Conservation (phyloP, 768 basidiomycete species). For the Rhizopogon sp. region DNA sequence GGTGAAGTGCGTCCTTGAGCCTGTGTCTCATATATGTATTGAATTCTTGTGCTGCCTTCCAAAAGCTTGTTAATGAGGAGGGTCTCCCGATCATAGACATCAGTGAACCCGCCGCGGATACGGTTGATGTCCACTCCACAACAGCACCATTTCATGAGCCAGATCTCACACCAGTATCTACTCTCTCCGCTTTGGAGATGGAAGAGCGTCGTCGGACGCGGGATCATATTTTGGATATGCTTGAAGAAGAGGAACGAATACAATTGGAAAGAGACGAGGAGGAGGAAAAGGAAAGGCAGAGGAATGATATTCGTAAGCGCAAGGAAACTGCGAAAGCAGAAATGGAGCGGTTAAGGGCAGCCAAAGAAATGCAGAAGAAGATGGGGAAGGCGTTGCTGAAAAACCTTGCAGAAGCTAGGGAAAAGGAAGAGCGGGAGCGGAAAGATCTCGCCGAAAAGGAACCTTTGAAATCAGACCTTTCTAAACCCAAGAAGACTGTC, state of each 20-base stretch:
- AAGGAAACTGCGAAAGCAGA: conserved; percentile 43
- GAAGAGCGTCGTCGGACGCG: conserved; percentile 53
- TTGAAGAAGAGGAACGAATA: conserved; percentile 65
- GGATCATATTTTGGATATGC: conserved; percentile 56
- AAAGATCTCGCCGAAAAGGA: conserved; percentile 26
- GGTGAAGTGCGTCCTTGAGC: conserved; percentile 54
- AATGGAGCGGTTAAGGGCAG: conserved; percentile 31
- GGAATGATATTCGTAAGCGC: conserved; percentile 46
- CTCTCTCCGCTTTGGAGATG: conserved; percentile 40
- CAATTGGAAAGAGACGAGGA: conserved; percentile 38
- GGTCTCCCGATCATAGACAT: conserved; percentile 79
- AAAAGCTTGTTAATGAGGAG: conserved; percentile 68
- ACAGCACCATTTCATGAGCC: conserved; percentile 32
- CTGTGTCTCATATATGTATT: not conserved
- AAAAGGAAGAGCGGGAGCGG: conserved; percentile 31
- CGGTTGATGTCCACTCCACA: conserved; percentile 11
- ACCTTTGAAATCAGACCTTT: conserved; percentile 12
- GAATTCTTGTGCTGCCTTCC: conserved; percentile 17
- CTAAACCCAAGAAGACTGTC: conserved; percentile 56
- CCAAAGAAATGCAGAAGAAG: conserved; percentile 61
- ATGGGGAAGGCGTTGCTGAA: conserved; percentile 68
- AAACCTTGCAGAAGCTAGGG: conserved; percentile 33
- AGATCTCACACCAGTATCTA: conserved; percentile 41
- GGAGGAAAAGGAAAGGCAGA: conserved; percentile 35
- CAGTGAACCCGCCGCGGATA: conserved; percentile 46